Conservation (phyloP, 768 basidiomycete species). For the Termitomyces sp. region DNA sequence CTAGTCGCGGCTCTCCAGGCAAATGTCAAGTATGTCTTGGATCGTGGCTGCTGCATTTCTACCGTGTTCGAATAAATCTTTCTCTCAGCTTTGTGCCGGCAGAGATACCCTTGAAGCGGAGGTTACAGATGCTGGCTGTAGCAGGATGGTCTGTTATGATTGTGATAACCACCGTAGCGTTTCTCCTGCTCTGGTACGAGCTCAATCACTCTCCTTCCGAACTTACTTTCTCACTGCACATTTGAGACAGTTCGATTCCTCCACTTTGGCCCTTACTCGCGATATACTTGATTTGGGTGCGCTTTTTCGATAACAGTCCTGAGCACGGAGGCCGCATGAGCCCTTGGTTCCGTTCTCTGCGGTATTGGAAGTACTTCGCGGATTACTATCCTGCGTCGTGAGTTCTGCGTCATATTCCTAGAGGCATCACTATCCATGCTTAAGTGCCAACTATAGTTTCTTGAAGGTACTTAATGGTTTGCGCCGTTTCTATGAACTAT, state of each 20-base stretch:
- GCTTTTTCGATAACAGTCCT: conserved; percentile 72
- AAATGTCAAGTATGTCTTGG: conserved; percentile 64
- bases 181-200: conserved; percentile 79
- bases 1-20: conserved; percentile 65
- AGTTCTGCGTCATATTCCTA: conserved; percentile 31
- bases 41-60: not conserved
- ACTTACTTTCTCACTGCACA: not conserved
- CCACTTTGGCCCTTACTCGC: conserved; percentile 82
- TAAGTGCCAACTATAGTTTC: conserved; percentile 30
- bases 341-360: conserved; percentile 65
- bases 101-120: conserved; percentile 78
- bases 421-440: conserved; percentile 18
- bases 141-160: conserved; percentile 86
- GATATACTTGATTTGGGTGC: conserved; percentile 76
- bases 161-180: conserved; percentile 58
- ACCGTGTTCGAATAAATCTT: not conserved
- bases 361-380: conserved; percentile 88
- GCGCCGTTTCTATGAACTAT: conserved; percentile 2
- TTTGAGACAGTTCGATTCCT: conserved; percentile 69
- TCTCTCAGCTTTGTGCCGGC: conserved; percentile 74
- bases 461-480: conserved; percentile 44
- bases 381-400: conserved; percentile 90
- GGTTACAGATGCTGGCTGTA: conserved; percentile 87
- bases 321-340: conserved; percentile 69
- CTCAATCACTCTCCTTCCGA: conserved; percentile 11